Evolutionary conservation across 2,329 filamentous ascomycete species (phyloP), one percentile per base, ranked within the genome.

Genomic region (Fusarium scirpi): DNA sequence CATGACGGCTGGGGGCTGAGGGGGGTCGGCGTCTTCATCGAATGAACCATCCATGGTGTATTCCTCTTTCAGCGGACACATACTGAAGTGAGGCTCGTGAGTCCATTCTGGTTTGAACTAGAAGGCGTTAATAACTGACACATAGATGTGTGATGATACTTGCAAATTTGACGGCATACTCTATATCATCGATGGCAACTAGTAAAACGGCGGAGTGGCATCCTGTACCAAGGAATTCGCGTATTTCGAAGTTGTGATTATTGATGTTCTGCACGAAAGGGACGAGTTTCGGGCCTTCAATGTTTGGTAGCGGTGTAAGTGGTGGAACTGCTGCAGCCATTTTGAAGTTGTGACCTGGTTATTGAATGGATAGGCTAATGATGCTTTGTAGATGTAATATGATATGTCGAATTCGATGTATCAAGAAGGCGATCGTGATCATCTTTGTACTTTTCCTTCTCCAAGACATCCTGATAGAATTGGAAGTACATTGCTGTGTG

Each of bases 231-330:
- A 47, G 22, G 1, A 3, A 2, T 2, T 38, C 15, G 7, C 53
- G 6, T 3, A 67, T 34, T 13, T 41, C 53, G 29, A 59, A 62
- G 46, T 65, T 0, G 11, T 65, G 58, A 2, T 30, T 34, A 1
- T 34, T 22, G 8, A 70, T n/a, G 1, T 70, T 53, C 8, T 70
- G 51, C 1, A 43, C 34, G 40, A 70, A 70, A 22, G 49, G 53
- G 1, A 51, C 51, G 0, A 70, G 40, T 16, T 70, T 70, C 9
- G 62, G 67, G 0, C 67, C 67, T 13, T 20, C 24, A 13, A 41
- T 29, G 10, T 16, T 22, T 8, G 49, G 49, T 18, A 41, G 24
- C 12, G 49, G 49, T 20, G 18, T 24, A 59, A 55, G 11, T 41
- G 56, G 9, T 67, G 52, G 12, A 63, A 49, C 25, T 55, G 54